Base-by-base conservation (phyloP, 768 basidiomycete genomes). In the Lyophyllum atratum region DNA sequence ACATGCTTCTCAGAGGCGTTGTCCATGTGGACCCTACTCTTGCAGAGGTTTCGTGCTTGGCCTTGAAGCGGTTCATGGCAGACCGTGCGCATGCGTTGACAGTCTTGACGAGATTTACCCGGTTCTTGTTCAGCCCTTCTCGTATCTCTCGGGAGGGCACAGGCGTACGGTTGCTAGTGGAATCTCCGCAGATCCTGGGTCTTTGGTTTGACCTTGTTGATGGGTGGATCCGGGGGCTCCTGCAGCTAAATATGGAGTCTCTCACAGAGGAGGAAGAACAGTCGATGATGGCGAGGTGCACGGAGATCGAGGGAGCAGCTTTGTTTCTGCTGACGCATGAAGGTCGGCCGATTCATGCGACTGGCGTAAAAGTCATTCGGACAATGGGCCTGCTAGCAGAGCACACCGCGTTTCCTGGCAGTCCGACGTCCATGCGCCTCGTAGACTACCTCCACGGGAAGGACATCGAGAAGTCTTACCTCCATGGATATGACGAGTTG, bases 21-120 rank as follows among this genome's bases (percentile, higher is more conserved):
- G 79, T 92, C 24, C 95, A 96, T 61, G 85, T 94, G 28, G 93
- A 97, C 60, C 90, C 92, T 1, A 64, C 73, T 2, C 76, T 96
- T 1, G 82, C 81, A 34, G 85, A 88, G n/a, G 83, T 82, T 15
- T 88, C 95, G 0, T 78, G 76, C 26, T 74, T 76, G 3, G 86
- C 92, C 12, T 67, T 96, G 61, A 85, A 83, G 56, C 82, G 94
- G 22, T 85, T 94, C 60, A 87, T 89, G 77, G 74, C 78, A 5
- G 85, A 92, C 52, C 73, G 80, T 0, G 51, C 70, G 0, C 78
- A 87, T 59, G 82, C 85, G 1, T 72, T 80, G 24, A 73, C 74
- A 2, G 82, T 95, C 12, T 72, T 93, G 15, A 76, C 82, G 15
- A 80, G 82, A 31, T 89, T 88, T 68, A 85, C 85, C 9, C 72